Base-by-base conservation (phyloP, 306 rosid genomes). In the Medicago arabica region DNA sequence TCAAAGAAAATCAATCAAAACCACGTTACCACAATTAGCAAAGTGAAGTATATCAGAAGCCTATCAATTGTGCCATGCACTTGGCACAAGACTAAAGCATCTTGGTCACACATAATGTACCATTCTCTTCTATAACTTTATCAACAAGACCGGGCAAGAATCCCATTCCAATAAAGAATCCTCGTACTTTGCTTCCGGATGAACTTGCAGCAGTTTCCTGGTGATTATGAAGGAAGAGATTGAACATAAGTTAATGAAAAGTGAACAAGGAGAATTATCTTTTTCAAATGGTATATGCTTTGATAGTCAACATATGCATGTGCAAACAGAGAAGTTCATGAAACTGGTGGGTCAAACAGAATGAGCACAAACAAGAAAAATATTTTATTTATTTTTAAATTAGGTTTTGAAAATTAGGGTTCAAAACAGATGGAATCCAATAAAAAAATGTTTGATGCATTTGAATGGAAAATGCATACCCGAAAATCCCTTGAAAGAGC, bases 131-230 rank as follows among this genome's bases (percentile, higher is more conserved):
- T 47, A 95, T 88, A 66, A 83, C 97, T 86, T 75, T 85, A 84
- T 95, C 96, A 3, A 95, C 99, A 36, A 86, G 91, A 60, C 83
- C 64, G 1, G 97, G 96, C 41, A 15, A 75, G 78, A 95, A 95
- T 69, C 99, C 99, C 99, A 95, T 95, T 57, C 91, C 97, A 44
- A 89, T 77, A 64, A 95, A 86, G 81, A 86, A 88, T 14, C 87
- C 54, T 43, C 93, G 82, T 28, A 84, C 57, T 72, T 89, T 83
- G 80, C 88, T 77, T 57, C 90, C 89, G 4, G 98, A 94, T 41
- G 98, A 92, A 80, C 97, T 90, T 39, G 97, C 96, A 41, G 63
- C 84, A 70, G 83, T 83, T 69, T 82, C 86, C 96, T 91, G 83
- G 58, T 81, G 79, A 66, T 81, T 36, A 7, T 47, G 57, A 38